These are phyloP conservation scores for Acer saccharum DNA, from an alignment of 345 rosid species.

Conservation along the genomic window DNA sequence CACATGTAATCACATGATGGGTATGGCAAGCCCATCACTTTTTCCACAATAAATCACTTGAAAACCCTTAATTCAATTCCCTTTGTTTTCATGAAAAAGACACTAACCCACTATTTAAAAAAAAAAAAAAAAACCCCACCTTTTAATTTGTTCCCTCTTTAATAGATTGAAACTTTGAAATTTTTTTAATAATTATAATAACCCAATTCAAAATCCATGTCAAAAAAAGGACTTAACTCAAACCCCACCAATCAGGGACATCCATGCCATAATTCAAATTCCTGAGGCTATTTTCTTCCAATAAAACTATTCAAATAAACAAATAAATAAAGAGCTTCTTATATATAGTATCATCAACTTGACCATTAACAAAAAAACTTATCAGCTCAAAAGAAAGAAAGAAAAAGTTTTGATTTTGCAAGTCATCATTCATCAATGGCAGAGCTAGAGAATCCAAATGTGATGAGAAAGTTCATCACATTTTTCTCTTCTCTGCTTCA, in stretches of 20 bases:
- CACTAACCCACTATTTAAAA: slow-evolving; percentile 9
- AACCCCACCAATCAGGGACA: slow-evolving; percentile 22
- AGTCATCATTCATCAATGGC: slow-evolving; percentile 40
- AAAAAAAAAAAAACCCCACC: slow-evolving; percentile 3
- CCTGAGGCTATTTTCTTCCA: neutral
- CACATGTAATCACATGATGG: slow-evolving; percentile 74
- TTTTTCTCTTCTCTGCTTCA: slow-evolving; percentile 79
- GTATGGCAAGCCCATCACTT: slow-evolving; percentile 44
- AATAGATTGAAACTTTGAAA: slow-evolving; percentile 34
- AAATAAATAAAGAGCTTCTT: slow-evolving; percentile 1
- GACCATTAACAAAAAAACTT: neutral
- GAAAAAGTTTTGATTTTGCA: too few species aligned
- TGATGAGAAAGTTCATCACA: slow-evolving; percentile 63
- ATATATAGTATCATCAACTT: slow-evolving; percentile 4
- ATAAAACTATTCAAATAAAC: slow-evolving; percentile 17
- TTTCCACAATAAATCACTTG: slow-evolving; percentile 18
- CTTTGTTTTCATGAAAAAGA: slow-evolving; percentile 18
- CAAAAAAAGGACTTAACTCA: neutral
- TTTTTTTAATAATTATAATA: slow-evolving; percentile 26
- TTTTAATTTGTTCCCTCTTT: slow-evolving; percentile 35
- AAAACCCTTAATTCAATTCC: neutral
- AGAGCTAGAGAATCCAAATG: slow-evolving; percentile 60
- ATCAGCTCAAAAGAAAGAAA: neutral
- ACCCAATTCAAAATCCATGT: slow-evolving; percentile 17
- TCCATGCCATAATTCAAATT: slow-evolving; percentile 23